phyloP scores from a whole-genome alignment of 306 rosid genomes.

The Vigna nakashimae region DNA sequence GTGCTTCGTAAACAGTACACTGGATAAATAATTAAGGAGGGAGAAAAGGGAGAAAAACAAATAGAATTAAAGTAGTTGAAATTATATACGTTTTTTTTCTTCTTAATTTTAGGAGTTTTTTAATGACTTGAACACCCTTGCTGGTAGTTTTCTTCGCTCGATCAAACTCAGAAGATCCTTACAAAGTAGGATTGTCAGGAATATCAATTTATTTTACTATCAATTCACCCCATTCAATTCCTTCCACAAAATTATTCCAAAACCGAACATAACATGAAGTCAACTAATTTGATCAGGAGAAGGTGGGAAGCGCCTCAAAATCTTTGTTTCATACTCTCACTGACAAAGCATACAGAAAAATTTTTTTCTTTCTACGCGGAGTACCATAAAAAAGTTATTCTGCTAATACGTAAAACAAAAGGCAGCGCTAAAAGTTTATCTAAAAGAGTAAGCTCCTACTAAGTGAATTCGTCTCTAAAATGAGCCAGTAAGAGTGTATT shows the following conservation, averaged over 20 bases:
- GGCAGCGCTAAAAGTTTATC: not conserved
- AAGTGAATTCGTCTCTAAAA: constrained; percentile 2
- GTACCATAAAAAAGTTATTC: not conserved
- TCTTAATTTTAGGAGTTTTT: not conserved
- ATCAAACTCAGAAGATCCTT: constrained; percentile 12
- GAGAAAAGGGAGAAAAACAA: not conserved
- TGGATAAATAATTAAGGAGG: not conserved
- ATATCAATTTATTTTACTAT: not conserved
- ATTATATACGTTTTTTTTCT: not conserved
- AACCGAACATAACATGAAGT: not conserved
- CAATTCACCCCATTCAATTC: not conserved
- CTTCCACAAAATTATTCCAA: constrained; percentile 13
- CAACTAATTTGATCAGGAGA: not conserved
- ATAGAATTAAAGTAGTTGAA: not conserved
- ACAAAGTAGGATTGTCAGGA: not conserved
- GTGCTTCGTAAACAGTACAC: not conserved
- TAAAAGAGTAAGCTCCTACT: not conserved
- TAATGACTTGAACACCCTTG: not conserved
- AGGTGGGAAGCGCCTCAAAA: not conserved
- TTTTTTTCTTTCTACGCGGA: not conserved
- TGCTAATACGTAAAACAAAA: constrained; percentile 1
- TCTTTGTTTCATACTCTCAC: not conserved
- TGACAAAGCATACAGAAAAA: not conserved
- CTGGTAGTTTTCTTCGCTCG: not conserved
- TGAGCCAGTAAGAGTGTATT: not conserved